Conservation (phyloP, 2,329 filamentous ascomycete species). For the Neonectria faginata region DNA sequence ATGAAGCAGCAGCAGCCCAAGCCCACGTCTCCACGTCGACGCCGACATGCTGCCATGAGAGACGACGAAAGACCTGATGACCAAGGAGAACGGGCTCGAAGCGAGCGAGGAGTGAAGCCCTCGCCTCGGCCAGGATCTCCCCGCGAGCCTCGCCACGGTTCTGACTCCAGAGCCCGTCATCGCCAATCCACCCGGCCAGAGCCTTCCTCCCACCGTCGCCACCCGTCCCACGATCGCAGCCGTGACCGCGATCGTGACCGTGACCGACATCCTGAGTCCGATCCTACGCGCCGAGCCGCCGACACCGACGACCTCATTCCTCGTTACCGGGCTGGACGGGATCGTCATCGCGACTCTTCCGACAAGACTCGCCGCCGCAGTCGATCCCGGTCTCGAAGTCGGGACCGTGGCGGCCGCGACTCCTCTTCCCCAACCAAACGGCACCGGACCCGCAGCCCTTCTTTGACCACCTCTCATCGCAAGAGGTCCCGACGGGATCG, state of each 20-base stretch:
- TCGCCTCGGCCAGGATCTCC: constrained; percentile 50
- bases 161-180: constrained; percentile 47
- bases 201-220: constrained; percentile 52
- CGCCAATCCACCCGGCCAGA: constrained; percentile 50
- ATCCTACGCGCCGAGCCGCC: constrained; percentile 43
- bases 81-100: constrained; percentile 52
- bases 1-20: constrained; percentile 48
- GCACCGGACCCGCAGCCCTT: constrained; percentile 57
- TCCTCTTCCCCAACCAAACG: constrained; percentile 57
- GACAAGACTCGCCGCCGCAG: constrained; percentile 50
- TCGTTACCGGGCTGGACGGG: constrained; percentile 51
- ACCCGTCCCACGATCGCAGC: constrained; percentile 54
- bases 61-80: constrained; percentile 53
- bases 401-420: constrained; percentile 45
- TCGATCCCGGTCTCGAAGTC: constrained; percentile 52
- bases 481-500: constrained; percentile 55
- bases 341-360: constrained; percentile 47
- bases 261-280: constrained; percentile 41
- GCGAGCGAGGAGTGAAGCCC: constrained; percentile 50
- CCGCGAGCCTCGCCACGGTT: constrained; percentile 46
- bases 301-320: constrained; percentile 55
- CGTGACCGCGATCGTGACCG: constrained; percentile 52
- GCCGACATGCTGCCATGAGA: constrained; percentile 57
- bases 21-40: constrained; percentile 51
- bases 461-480: constrained; percentile 51